Evolutionary conservation across 441 rosid genomes (phyloP).

Genomic region (Corymbia calophylla): DNA sequence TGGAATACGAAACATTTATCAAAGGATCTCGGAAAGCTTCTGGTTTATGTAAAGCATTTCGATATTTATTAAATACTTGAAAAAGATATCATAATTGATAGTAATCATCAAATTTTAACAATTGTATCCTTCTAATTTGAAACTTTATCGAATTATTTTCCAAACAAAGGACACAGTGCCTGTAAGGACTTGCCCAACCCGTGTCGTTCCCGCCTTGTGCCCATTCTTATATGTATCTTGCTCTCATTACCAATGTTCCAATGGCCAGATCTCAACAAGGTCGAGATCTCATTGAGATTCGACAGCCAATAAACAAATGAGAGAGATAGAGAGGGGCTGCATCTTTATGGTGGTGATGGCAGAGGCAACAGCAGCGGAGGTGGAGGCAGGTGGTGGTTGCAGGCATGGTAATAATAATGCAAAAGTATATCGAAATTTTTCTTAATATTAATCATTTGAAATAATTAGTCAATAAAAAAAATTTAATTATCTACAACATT

Average conservation of each 20-base stretch:
- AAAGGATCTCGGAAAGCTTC: too few species aligned
- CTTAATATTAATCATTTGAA: rapidly evolving
- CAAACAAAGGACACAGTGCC: neutral
- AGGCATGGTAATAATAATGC: neutral
- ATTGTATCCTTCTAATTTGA: neutral
- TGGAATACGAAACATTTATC: too few species aligned
- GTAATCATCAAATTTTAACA: neutral
- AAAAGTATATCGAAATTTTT: rapidly evolving
- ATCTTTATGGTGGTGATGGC: neutral
- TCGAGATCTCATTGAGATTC: neutral
- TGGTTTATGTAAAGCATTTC: too few species aligned
- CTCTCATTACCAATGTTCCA: neutral
- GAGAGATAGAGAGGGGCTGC: neutral
- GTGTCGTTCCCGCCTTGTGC: rapidly evolving
- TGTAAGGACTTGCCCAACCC: neutral
- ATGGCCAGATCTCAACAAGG: neutral
- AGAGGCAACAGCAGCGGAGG: rapidly evolving
- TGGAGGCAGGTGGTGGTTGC: rapidly evolving
- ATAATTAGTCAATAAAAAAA: too few species aligned
- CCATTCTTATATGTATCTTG: neutral
- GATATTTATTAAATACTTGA: too few species aligned
- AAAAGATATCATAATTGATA: neutral
- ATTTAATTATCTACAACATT: rapidly evolving
- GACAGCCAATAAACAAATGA: too few species aligned
- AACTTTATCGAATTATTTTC: neutral